A percentile compares a stretch with the other conserved stretches of the same genome.
Evolutionary conservation across 352 stramenopile genomes (phyloP).

Genomic region (Globisporangium recalcitrans): DNA sequence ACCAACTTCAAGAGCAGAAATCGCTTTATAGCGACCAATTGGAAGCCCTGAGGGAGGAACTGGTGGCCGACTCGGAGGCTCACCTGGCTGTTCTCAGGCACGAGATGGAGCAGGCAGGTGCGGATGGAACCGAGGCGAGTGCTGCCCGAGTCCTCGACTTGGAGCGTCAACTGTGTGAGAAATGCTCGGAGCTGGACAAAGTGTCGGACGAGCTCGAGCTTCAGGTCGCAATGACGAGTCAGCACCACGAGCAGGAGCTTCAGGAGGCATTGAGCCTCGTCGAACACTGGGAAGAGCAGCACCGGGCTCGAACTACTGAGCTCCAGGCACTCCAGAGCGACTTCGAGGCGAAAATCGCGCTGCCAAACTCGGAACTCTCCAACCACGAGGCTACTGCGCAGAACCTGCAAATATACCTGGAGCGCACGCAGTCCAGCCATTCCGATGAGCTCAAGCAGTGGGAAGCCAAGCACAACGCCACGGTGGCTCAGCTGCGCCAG

Average conservation of each 20-base stretch:
- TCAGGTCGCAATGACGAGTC: not conserved
- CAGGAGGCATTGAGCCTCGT: not conserved
- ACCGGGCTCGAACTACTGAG: not conserved
- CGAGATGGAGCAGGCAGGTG: not conserved
- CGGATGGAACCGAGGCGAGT: not conserved
- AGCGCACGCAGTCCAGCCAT: constrained; percentile 6
- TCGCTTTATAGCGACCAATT: not conserved
- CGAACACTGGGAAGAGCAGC: not conserved
- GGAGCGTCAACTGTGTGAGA: not conserved
- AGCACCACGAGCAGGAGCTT: not conserved
- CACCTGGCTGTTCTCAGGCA: not conserved
- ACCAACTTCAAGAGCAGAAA: constrained; percentile 2
- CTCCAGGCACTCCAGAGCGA: not conserved
- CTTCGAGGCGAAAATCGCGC: constrained; percentile 1
- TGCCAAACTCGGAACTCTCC: constrained; percentile 1
- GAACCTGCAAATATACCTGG: constrained; percentile 1
- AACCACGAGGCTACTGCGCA: not conserved
- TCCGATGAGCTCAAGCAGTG: not conserved
- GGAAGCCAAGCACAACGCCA: not conserved
- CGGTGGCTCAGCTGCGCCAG: not conserved
- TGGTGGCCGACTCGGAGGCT: not conserved
- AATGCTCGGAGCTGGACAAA: not conserved
- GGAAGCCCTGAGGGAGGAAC: not conserved
- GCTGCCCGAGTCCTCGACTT: not conserved
- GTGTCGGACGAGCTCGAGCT: not conserved